Evolutionary conservation across 225 moss, liverwort and hornwort species (phyloP).

Genomic region (Sphagnum tenellum): DNA sequence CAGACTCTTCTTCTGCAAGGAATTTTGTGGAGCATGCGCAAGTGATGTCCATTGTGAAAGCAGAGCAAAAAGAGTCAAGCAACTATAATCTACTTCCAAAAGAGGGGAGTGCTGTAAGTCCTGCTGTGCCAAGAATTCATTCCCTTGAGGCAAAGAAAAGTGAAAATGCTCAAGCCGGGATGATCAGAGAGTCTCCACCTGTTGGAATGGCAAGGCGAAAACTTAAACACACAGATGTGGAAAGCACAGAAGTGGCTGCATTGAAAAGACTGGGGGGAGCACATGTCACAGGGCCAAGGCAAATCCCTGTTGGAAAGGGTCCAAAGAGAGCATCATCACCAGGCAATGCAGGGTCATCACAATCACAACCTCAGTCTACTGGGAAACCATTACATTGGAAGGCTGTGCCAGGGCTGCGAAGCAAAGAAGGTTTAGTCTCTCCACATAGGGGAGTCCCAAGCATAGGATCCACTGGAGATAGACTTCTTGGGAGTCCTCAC

Average conservation of each 20-base stretch:
- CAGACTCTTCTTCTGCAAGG: not conserved
- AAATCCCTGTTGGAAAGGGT: conserved; percentile 22
- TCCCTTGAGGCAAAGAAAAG: too few relatives aligned
- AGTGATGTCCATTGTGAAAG: conserved; percentile 7
- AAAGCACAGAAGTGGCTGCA: conserved; percentile 13
- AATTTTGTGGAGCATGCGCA: conserved; percentile 15
- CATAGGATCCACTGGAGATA: conserved; percentile 10
- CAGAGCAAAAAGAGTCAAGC: conserved; percentile 18
- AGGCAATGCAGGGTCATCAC: conserved; percentile 20
- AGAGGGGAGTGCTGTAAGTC: too few relatives aligned
- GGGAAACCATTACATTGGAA: conserved; percentile 31
- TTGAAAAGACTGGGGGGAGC: conserved; percentile 14
- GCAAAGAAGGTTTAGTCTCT: conserved; percentile 6
- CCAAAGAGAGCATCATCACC: conserved; percentile 22
- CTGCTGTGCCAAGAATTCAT: too few relatives aligned
- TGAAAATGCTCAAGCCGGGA: conserved; percentile 4
- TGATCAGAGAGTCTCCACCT: conserved; percentile 14
- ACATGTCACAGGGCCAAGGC: conserved; percentile 23
- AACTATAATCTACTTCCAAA: not conserved
- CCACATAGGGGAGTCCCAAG: conserved; percentile 5
- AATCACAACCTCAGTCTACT: conserved; percentile 16
- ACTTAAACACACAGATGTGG: conserved; percentile 6
- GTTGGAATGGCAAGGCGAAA: conserved; percentile 27
- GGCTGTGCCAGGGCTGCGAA: conserved; percentile 10
- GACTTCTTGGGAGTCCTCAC: conserved; percentile 16